Base-by-base conservation (phyloP, 2,329 filamentous ascomycete species). In the Plectosphaerella sp. region DNA sequence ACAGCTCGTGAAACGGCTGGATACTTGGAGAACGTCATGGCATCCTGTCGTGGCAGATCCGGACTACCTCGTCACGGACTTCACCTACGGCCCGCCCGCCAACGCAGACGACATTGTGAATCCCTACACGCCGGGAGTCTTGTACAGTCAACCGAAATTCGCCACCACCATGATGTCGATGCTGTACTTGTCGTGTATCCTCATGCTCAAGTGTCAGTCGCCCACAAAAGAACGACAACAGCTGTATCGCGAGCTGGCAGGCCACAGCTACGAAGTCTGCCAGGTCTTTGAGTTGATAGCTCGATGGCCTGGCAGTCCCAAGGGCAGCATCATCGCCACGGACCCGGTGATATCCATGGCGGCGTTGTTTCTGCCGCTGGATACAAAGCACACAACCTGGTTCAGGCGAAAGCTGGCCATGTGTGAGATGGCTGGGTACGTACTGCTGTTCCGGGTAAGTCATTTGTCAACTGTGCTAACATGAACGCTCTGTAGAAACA, bases 201-300 rank as follows among this genome's bases (percentile, higher is more conserved):
- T 94, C 53, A 90, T 96, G 86, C 91, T 91, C 68, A 83, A 84
- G 58, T 86, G 87, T 59, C 89, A 94, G 61, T 81, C 86, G 2
- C 79, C 83, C 4, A 70, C 79, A 52, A 72, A 80, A 48, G 75
- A 79, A 2, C 68, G 82, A 48, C 79, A 70, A 61, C 65, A 74
- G 45, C 68, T 76, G 2, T 72, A 72, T 41, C 59, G 76, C 12
- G 83, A 88, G 49, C 62, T 93, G 50, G 74, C 74, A 4, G 66
- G 74, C 2, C 76, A 88, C 52, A 87, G 90, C 1, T 81, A 87
- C 58, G 78, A 81, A 50, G 85, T 87, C 42, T 92, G 88, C 63
- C 86, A 89, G 61, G 78, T 93, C 53, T 91, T 91, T 53, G 91
- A 95, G 68, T 82, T 87, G 1, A 79, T 97, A 37, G 81, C 89